phyloP scores from a whole-genome alignment of 495 filamentous ascomycete genomes.

The Lasiosphaeriaceae sp. region DNA sequence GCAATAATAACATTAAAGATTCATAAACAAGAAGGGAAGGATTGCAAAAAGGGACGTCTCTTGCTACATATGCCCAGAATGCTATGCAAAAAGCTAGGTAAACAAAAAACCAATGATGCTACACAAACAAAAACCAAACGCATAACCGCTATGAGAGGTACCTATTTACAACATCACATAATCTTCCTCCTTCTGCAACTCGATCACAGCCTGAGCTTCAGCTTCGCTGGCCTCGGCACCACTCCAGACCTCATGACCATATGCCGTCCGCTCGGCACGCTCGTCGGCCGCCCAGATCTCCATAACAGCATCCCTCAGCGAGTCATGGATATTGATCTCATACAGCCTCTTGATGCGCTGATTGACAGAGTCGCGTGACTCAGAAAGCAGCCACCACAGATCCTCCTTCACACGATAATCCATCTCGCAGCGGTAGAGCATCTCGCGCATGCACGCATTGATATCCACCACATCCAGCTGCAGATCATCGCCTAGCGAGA shows the following conservation, averaged over 20 bases:
- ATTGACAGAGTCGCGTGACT: conserved; percentile 13
- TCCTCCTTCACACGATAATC: conserved; percentile 37
- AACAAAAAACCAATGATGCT: too few species aligned
- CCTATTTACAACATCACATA: conserved; percentile 18
- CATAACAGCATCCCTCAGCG: conserved; percentile 36
- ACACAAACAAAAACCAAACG: too few species aligned
- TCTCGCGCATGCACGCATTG: conserved; percentile 19
- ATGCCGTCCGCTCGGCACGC: conserved; percentile 12
- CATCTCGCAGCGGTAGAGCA: conserved; percentile 42
- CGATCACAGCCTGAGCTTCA: neutral
- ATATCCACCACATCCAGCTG: conserved; percentile 33
- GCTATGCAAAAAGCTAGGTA: too few species aligned
- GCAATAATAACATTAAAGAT: too few species aligned
- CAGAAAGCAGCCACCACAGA: conserved; percentile 34
- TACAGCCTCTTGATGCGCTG: conserved; percentile 31
- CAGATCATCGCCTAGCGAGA: conserved; percentile 33
- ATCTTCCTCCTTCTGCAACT: conserved; percentile 10
- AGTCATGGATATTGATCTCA: conserved; percentile 28
- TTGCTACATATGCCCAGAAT: too few species aligned
- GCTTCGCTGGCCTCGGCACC: neutral
- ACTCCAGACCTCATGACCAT: conserved; percentile 17
- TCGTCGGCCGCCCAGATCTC: conserved; percentile 44
- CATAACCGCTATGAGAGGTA: too few species aligned
- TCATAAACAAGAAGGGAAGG: too few species aligned
- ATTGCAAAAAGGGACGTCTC: too few species aligned